phyloP scores from a whole-genome alignment of 1,284 basidiomycete genomes.

The Dichomitus squalens region DNA sequence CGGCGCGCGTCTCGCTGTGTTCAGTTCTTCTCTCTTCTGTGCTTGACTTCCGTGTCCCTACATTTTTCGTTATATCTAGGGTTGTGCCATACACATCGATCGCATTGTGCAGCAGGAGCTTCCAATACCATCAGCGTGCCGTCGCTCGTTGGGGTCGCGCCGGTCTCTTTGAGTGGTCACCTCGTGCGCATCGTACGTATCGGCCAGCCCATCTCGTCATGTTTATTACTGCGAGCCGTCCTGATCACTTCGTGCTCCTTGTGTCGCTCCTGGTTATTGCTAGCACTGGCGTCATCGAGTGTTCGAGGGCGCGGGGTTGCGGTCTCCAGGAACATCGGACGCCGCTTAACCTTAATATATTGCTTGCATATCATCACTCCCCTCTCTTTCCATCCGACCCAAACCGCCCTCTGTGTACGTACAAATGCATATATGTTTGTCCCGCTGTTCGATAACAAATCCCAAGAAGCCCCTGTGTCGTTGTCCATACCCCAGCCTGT shows the following conservation, averaged over 20 bases:
- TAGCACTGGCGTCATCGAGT: neutral
- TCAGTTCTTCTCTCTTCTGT: constrained; percentile 1
- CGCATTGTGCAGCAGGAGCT: constrained; percentile 1
- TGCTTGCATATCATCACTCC: neutral
- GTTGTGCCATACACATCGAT: constrained; percentile 8
- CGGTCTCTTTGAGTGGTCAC: neutral
- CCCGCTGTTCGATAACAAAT: constrained; percentile 3
- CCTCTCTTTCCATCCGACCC: neutral
- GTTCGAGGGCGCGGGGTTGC: neutral
- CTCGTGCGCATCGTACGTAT: neutral
- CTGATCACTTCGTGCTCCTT: no score
- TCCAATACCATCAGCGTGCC: constrained; percentile 8
- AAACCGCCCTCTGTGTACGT: no score
- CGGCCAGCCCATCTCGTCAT: no score
- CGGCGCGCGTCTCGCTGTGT: neutral
- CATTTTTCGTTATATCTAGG: neutral
- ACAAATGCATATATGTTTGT: neutral
- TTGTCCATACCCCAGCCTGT: constrained; percentile 6
- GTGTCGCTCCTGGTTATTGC: no score
- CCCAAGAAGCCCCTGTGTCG: neutral
- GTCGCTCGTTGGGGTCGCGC: neutral
- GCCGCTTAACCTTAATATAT: neutral
- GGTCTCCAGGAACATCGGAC: no score
- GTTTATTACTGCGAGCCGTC: no score
- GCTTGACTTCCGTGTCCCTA: neutral